Evolutionary conservation across 495 filamentous ascomycete genomes (phyloP).

Genomic region (Aspergillus baeticus): DNA sequence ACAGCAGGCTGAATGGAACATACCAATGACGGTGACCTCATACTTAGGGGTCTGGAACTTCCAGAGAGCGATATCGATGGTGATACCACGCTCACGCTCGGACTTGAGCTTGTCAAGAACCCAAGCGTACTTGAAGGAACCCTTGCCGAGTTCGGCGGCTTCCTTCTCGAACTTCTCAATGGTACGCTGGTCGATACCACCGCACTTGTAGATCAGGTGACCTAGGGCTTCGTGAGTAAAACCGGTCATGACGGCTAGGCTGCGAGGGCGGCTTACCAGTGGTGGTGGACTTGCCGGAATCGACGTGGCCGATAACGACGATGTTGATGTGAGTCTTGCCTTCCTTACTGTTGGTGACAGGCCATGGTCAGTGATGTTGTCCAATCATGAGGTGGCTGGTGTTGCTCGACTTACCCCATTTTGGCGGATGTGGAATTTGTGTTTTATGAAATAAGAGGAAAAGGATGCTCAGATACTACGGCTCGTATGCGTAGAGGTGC

Average conservation of each 20-base stretch:
- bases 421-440: slow-evolving; percentile 41
- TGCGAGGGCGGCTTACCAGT: slow-evolving; percentile 58
- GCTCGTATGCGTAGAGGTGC: slow-evolving; percentile 51
- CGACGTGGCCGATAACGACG: slow-evolving; percentile 99
- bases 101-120: slow-evolving; percentile 99
- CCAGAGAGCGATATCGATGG: slow-evolving; percentile 99
- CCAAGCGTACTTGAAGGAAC: slow-evolving; percentile 99
- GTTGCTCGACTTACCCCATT: slow-evolving; percentile 49
- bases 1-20: slow-evolving; percentile 24
- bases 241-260: background rate
- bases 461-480: slow-evolving; percentile 53
- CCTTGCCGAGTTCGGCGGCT: slow-evolving; percentile 99
- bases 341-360: slow-evolving; percentile 66
- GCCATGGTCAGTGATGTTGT: slow-evolving; percentile 15
- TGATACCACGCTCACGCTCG: slow-evolving; percentile 99
- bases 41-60: slow-evolving; percentile 99
- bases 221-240: slow-evolving; percentile 44
- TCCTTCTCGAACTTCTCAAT: slow-evolving; percentile 99
- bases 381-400: background rate
- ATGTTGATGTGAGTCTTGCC: slow-evolving; percentile 87
- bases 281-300: slow-evolving; percentile 99
- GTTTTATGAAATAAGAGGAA: slow-evolving; percentile 48
- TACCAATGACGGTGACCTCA: slow-evolving; percentile 99
- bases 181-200: slow-evolving; percentile 99
- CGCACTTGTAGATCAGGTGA: slow-evolving; percentile 99